phyloP scores from a whole-genome alignment of 305 asterid genomes.

The Solanum aculeatissimum region DNA sequence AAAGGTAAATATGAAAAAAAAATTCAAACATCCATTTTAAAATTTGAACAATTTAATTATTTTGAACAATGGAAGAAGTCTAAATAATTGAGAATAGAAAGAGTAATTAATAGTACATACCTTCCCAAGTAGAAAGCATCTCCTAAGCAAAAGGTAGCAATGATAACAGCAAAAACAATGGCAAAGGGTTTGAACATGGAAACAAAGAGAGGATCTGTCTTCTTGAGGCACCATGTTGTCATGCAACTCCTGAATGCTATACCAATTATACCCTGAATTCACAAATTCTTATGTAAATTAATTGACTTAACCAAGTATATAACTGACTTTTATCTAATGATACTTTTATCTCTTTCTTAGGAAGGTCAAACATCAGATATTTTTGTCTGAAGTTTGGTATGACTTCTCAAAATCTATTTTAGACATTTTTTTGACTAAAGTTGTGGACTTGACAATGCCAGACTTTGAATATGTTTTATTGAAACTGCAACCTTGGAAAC shows the following conservation, averaged over 20 bases:
- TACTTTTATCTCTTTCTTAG: too few relatives aligned
- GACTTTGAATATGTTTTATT: neutral
- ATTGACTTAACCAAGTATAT: too few relatives aligned
- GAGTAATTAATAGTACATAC: neutral
- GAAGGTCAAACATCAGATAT: neutral
- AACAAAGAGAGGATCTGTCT: constrained; percentile 45
- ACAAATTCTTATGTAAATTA: neutral
- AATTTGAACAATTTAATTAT: too few relatives aligned
- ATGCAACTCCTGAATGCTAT: constrained; percentile 33
- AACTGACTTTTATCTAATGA: too few relatives aligned
- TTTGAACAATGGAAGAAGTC: too few relatives aligned
- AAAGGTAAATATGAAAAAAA: too few relatives aligned
- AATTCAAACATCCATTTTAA: too few relatives aligned
- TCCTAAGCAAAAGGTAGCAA: constrained; percentile 24
- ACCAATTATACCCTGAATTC: constrained; percentile 31
- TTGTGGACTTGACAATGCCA: neutral
- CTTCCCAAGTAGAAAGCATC: constrained; percentile 46
- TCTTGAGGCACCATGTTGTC: constrained; percentile 44
- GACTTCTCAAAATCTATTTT: neutral
- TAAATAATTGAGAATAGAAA: too few relatives aligned
- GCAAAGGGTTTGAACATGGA: constrained; percentile 45
- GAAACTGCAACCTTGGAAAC: neutral
- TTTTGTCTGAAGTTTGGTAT: neutral
- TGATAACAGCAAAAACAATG: constrained; percentile 28
- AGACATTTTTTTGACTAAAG: neutral